phyloP scores from a whole-genome alignment of 2,329 filamentous ascomycete species.

The Neoarthrinium moseri region DNA sequence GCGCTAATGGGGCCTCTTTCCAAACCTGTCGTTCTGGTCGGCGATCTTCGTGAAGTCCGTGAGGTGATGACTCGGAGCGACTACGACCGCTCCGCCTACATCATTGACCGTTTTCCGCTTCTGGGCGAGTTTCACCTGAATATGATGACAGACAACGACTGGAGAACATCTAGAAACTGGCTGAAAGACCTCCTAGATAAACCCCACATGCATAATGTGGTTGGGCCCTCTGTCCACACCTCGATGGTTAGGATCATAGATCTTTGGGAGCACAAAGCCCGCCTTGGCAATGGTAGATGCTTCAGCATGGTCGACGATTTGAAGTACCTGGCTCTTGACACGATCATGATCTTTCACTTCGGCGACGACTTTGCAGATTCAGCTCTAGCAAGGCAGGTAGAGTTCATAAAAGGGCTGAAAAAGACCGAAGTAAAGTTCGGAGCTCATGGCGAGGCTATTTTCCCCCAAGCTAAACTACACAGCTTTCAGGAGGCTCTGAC shows the following conservation, averaged over 20 bases:
- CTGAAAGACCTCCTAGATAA: conserved; percentile 36
- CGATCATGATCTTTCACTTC: conserved; percentile 13
- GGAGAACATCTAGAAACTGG: conserved; percentile 27
- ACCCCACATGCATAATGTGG: conserved; percentile 29
- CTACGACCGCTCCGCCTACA: conserved; percentile 28
- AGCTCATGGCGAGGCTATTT: too few relatives aligned
- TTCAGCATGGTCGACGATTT: conserved; percentile 24
- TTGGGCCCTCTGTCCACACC: conserved; percentile 28
- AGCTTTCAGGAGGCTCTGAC: too few relatives aligned
- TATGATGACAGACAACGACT: conserved; percentile 25
- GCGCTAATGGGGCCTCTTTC: conserved; percentile 33
- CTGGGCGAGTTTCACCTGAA: conserved; percentile 33
- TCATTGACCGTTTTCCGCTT: conserved; percentile 15
- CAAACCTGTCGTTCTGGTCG: conserved; percentile 28
- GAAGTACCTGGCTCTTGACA: conserved; percentile 11
- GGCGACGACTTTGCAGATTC: conserved; percentile 7
- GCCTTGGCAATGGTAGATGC: conserved; percentile 29
- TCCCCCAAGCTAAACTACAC: too few relatives aligned
- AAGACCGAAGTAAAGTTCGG: conserved; percentile 3
- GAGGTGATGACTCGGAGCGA: conserved; percentile 34
- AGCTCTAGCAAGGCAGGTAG: background rate
- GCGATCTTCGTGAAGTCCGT: conserved; percentile 29
- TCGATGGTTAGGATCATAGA: conserved; percentile 23
- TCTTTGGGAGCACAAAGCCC: conserved; percentile 30
- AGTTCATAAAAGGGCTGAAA: background rate